Evolutionary conservation across 1,284 basidiomycete genomes (phyloP), one percentile per base, ranked within the genome.

Genomic region (Takashimella tepidaria): DNA sequence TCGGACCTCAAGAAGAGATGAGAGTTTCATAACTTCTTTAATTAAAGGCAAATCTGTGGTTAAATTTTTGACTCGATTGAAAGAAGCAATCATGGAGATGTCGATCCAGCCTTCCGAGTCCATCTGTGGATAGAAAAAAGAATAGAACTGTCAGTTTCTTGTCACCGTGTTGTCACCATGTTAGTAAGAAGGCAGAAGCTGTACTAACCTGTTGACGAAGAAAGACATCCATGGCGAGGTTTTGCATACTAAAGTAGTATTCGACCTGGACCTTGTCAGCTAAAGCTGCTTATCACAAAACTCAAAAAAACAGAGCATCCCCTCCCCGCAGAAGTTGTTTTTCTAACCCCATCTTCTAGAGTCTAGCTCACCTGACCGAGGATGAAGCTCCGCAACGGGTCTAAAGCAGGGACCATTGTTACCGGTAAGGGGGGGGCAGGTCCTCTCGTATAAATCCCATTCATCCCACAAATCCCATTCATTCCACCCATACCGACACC

Each of bases 81-180:
- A 96, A 10, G 88, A 87, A 4, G 88, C 87, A 53, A 96, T 81
- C 53, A 90, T 78, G 10, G 81, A 63, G 43, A 93, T 86, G 20
- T 86, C 82, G 51, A 96, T 86, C 89, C 90, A 96, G 16, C 92
- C 92, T 57, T 82, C 79, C 3, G 82, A 80, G 69, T 95, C 89
- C 92, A 96, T 93, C 90, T 95, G 63, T 20, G 24, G 20, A 40
- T 43, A 53, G 27, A 21, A 12, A 22, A n/a, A n/a, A n/a, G n/a
- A n/a, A n/a, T n/a, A n/a, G n/a, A n/a, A n/a, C n/a, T n/a, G n/a
- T n/a, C n/a, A n/a, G n/a, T n/a, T n/a, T n/a, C n/a, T n/a, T n/a
- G n/a, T n/a, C n/a, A n/a, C n/a, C n/a, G n/a, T n/a, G n/a, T 11
- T 27, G 37, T 31, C 19, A 5, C 3, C 24, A 23, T 13, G 47